Percentiles rank a stretch among this genome's conserved stretches.
phyloP scores from a whole-genome alignment of 805 yeast genomes.

The Ogataea neopini region DNA sequence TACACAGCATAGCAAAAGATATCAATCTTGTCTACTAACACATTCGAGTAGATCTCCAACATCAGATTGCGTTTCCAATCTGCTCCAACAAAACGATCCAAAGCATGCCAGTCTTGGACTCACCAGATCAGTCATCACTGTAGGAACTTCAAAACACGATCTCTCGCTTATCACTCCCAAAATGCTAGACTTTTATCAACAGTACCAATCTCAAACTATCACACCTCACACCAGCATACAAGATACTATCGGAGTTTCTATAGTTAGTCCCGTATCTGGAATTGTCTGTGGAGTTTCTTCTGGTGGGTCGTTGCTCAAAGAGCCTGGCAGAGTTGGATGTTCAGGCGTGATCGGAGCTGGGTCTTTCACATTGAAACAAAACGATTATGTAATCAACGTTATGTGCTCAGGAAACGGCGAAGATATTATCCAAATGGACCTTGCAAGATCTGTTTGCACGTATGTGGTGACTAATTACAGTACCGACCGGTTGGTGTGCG shows the following conservation, averaged over 20 bases:
- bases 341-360: slow-evolving; percentile 53
- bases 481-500: slow-evolving; percentile 16
- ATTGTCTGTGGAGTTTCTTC: slow-evolving; percentile 43
- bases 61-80: slow-evolving; percentile 25
- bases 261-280: slow-evolving; percentile 11
- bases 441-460: slow-evolving; percentile 38
- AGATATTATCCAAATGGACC: slow-evolving; percentile 46
- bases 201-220: background rate
- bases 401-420: slow-evolving; percentile 61
- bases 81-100: slow-evolving; percentile 27
- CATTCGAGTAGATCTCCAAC: slow-evolving; percentile 35
- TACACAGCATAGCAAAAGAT: slow-evolving; percentile 13
- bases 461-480: slow-evolving; percentile 12
- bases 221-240: slow-evolving; percentile 24
- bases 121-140: slow-evolving; percentile 36
- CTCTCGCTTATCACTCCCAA: slow-evolving; percentile 7
- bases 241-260: slow-evolving; percentile 49
- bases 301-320: slow-evolving; percentile 54
- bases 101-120: slow-evolving; percentile 23
- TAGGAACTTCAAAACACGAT: slow-evolving; percentile 14
- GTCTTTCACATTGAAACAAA: slow-evolving; percentile 27
- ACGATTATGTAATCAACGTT: slow-evolving; percentile 24
- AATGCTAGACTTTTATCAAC: slow-evolving; percentile 15
- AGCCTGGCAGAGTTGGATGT: slow-evolving; percentile 54
- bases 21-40: slow-evolving; percentile 20